A percentile compares a stretch with the other conserved stretches of the same genome.
Evolutionary conservation across 1,139 yeast species (phyloP).

Genomic region (Candida labiduridarum): DNA sequence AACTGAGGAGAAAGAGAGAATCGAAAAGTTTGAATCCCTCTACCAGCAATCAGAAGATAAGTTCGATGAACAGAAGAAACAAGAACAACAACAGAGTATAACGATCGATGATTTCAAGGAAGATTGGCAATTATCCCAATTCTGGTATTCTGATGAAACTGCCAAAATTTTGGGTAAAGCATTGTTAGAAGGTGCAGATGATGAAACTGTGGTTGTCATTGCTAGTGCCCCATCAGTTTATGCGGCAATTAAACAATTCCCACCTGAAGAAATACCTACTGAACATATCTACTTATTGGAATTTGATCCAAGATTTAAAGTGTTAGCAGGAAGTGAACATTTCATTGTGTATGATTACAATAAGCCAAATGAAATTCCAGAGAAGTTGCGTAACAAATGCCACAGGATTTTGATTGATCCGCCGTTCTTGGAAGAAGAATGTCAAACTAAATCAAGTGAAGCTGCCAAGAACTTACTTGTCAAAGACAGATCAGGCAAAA

Average conservation of each 20-base stretch:
- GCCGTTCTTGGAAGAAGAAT: constrained; percentile 79
- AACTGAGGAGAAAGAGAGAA: constrained; percentile 63
- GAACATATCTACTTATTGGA: constrained; percentile 73
- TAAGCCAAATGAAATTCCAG: constrained; percentile 65
- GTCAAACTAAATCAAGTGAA: constrained; percentile 73
- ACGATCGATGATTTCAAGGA: constrained; percentile 74
- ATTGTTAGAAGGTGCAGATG: constrained; percentile 73
- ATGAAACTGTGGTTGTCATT: constrained; percentile 67
- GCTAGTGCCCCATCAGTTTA: constrained; percentile 92
- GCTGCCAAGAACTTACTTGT: constrained; percentile 67
- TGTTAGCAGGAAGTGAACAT: constrained; percentile 66
- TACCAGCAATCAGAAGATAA: constrained; percentile 60
- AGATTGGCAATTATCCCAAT: constrained; percentile 93
- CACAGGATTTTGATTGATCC: constrained; percentile 85
- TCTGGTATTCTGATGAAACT: constrained; percentile 81
- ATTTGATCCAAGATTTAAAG: constrained; percentile 71
- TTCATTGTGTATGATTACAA: constrained; percentile 79
- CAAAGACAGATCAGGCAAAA: constrained; percentile 35
- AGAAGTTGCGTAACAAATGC: constrained; percentile 57
- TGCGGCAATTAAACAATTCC: constrained; percentile 70
- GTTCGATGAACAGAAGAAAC: constrained; percentile 29
- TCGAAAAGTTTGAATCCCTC: constrained; percentile 60
- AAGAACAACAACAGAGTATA: constrained; percentile 13
- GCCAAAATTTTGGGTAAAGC: constrained; percentile 70
- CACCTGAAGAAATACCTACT: constrained; percentile 59